Conservation (phyloP, 1,139 yeast genomes). For the Candida albicans region DNA sequence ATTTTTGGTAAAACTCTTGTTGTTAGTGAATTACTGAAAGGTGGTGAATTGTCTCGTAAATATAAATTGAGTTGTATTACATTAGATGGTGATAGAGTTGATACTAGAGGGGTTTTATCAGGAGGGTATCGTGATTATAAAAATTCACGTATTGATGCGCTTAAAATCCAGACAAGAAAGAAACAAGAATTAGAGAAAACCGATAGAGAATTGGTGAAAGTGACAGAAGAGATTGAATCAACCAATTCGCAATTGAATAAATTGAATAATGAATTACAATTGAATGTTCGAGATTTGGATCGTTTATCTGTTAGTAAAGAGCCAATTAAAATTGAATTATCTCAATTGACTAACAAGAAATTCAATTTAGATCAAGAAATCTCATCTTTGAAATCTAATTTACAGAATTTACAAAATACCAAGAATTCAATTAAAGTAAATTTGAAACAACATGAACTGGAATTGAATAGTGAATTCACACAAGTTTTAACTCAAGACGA, state of each 20-base stretch:
- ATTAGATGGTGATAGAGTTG: slow-evolving; percentile 88
- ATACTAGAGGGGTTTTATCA: slow-evolving; percentile 75
- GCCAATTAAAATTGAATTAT: slow-evolving; percentile 41
- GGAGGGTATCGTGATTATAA: slow-evolving; percentile 86
- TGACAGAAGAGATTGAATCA: slow-evolving; percentile 23
- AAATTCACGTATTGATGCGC: slow-evolving; percentile 68
- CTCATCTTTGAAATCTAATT: slow-evolving; percentile 21
- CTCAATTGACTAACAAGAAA: slow-evolving; percentile 42
- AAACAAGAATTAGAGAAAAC: slow-evolving; percentile 46
- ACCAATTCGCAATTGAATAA: slow-evolving; percentile 30
- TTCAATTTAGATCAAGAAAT: slow-evolving; percentile 45
- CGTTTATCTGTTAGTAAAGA: slow-evolving; percentile 40
- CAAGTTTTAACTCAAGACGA: slow-evolving; percentile 50
- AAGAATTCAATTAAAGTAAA: slow-evolving; percentile 29
- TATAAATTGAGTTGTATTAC: slow-evolving; percentile 77
- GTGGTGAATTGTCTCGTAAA: slow-evolving; percentile 64
- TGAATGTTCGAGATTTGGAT: slow-evolving; percentile 38
- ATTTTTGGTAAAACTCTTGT: slow-evolving; percentile 83
- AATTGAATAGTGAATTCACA: slow-evolving; percentile 55
- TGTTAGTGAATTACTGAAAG: slow-evolving; percentile 66
- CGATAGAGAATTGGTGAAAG: slow-evolving; percentile 24
- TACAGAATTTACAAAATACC: slow-evolving; percentile 24
- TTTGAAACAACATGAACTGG: slow-evolving; percentile 45
- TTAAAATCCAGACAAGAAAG: slow-evolving; percentile 55
- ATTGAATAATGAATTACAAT: slow-evolving; percentile 47